phyloP scores from a whole-genome alignment of 495 filamentous ascomycete genomes.

The Neurospora tetraspora region DNA sequence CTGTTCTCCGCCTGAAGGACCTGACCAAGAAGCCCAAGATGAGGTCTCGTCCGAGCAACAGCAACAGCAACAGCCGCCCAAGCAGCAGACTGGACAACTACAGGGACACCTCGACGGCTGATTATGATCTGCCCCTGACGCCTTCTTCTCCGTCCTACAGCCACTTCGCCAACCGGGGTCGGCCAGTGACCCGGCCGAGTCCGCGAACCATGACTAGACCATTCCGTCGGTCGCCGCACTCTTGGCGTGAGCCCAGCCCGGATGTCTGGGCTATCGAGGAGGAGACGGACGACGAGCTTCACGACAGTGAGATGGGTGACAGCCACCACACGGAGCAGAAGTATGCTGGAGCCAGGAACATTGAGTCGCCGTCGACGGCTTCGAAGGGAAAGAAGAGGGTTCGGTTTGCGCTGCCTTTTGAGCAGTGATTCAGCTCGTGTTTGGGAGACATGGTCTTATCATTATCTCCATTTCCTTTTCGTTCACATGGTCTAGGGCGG shows the following conservation, averaged over 20 bases:
- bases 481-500: neutral
- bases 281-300: slow-evolving; percentile 32
- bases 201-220: slow-evolving; percentile 7
- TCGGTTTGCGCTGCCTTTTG: slow-evolving; percentile 37
- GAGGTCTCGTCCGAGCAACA: neutral
- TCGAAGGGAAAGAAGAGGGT: slow-evolving; percentile 41
- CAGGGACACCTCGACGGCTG: neutral
- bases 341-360: slow-evolving; percentile 13
- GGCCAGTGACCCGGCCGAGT: neutral
- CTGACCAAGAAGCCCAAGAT: slow-evolving; percentile 8
- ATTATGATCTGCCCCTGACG: neutral
- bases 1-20: slow-evolving; percentile 15
- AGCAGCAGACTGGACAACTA: neutral
- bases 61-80: slow-evolving; percentile 1
- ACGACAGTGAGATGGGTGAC: slow-evolving; percentile 24
- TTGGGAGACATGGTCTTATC: neutral
- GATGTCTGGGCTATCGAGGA: slow-evolving; percentile 44
- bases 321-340: slow-evolving; percentile 13
- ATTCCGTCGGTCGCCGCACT: slow-evolving; percentile 26
- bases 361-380: slow-evolving; percentile 28
- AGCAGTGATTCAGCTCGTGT: slow-evolving; percentile 5
- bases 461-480: neutral
- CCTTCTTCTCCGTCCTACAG: neutral
- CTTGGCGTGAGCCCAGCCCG: slow-evolving; percentile 42
- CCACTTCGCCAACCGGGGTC: slow-evolving; percentile 5